phyloP scores from a whole-genome alignment of 352 stramenopile species.

The Globisporangium alternatum region DNA sequence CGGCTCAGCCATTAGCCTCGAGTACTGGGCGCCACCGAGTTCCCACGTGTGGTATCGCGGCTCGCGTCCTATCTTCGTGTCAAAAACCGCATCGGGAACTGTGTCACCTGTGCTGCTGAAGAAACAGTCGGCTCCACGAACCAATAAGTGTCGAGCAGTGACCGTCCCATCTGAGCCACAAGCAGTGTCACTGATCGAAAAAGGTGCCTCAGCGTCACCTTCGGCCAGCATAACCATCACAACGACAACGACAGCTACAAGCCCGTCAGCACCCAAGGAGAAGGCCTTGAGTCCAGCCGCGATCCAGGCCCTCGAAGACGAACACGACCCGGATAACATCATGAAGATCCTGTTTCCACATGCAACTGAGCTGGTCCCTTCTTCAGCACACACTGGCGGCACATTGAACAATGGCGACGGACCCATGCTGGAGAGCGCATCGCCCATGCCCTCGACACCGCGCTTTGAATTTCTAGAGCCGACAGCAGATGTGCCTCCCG shows the following conservation, averaged over 20 bases:
- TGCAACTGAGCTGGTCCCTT: neutral
- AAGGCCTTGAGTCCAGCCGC: neutral
- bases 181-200: neutral
- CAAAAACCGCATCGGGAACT: neutral
- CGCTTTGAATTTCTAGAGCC: neutral
- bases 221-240: neutral
- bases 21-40: neutral
- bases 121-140: neutral
- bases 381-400: neutral
- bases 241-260: neutral
- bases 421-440: neutral
- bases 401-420: neutral
- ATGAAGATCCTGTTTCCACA: neutral
- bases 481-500: neutral
- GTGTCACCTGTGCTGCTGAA: neutral
- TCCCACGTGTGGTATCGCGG: constrained; percentile 2
- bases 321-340: neutral
- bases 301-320: neutral
- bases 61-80: neutral
- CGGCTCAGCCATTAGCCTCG: neutral
- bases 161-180: neutral
- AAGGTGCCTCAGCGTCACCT: neutral
- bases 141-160: neutral
- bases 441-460: neutral
- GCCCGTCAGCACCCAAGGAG: neutral